phyloP scores from a whole-genome alignment of 805 yeast species.

The Candida sithepensis region DNA sequence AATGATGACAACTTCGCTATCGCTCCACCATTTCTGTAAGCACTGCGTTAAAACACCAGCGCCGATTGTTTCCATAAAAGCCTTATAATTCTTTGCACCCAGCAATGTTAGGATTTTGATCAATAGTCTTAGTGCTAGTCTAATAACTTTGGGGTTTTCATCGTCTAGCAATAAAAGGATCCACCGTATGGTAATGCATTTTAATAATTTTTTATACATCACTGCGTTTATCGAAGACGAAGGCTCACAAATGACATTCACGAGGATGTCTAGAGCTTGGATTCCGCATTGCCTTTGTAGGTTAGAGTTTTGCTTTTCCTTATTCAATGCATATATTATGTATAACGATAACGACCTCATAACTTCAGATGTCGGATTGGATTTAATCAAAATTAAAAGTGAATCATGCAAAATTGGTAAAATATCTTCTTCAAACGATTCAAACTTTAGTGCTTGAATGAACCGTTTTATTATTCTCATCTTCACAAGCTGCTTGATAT shows the following conservation, averaged over 20 bases:
- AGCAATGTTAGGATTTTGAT: conserved; percentile 44
- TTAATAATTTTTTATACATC: conserved; percentile 38
- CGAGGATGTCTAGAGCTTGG: conserved; percentile 35
- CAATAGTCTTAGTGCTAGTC: conserved; percentile 41
- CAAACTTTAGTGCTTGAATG: conserved; percentile 46
- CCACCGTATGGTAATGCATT: conserved; percentile 65
- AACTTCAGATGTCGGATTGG: conserved; percentile 52
- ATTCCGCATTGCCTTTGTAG: conserved; percentile 30
- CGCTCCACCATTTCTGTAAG: conserved; percentile 45
- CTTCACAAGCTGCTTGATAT: conserved; percentile 47
- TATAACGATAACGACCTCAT: conserved; percentile 50
- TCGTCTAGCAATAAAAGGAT: conserved; percentile 49
- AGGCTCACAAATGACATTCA: conserved; percentile 40
- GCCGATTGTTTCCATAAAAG: conserved; percentile 53
- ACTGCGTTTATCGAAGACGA: conserved; percentile 6
- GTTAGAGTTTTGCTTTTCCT: conserved; percentile 17
- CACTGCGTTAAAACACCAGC: conserved; percentile 43
- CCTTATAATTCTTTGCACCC: conserved; percentile 43
- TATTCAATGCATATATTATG: conserved; percentile 45
- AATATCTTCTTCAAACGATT: conserved; percentile 34
- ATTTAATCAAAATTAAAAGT: conserved; percentile 36
- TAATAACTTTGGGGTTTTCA: conserved; percentile 34
- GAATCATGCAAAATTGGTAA: conserved; percentile 37
- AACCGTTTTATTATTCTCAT: conserved; percentile 45
- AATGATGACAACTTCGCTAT: conserved; percentile 40